Percentiles rank a stretch among this genome's conserved stretches.
Conservation (phyloP, 202 grass and related monocot species). For the Eragrostis tef region DNA sequence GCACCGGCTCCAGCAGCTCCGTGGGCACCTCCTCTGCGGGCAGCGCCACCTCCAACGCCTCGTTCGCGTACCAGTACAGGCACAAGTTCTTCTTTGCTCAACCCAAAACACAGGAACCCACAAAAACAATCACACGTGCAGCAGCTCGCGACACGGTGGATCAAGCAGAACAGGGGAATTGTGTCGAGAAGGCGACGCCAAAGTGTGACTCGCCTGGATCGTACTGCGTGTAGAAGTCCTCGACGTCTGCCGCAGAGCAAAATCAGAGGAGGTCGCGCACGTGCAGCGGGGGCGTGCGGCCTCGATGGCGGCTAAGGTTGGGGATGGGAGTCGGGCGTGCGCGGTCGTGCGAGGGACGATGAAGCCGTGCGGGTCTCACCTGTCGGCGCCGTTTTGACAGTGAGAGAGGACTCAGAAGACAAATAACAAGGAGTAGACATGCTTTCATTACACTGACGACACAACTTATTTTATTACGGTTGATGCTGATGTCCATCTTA, state of each 20-base stretch:
- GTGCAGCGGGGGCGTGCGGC: no score
- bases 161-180: neutral
- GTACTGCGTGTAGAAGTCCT: constrained; percentile 65
- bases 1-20: constrained; percentile 69
- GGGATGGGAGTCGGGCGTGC: no score
- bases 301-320: no score
- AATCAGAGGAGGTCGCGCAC: neutral
- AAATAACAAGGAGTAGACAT: no score
- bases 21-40: constrained; percentile 70
- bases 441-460: no score
- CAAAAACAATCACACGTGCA: constrained; percentile 2
- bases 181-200: constrained; percentile 19
- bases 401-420: no score
- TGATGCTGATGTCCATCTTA: no score
- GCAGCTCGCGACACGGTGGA: neutral
- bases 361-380: no score
- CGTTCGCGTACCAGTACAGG: constrained; percentile 79
- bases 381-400: no score
- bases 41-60: constrained; percentile 73
- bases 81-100: constrained; percentile 72
- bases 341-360: no score
- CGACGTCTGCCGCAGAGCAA: constrained; percentile 57
- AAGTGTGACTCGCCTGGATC: constrained; percentile 62
- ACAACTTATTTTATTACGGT: no score
- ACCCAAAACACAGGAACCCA: no score